phyloP scores from a whole-genome alignment of 2,329 filamentous ascomycete species.

The Endothia cerciana region DNA sequence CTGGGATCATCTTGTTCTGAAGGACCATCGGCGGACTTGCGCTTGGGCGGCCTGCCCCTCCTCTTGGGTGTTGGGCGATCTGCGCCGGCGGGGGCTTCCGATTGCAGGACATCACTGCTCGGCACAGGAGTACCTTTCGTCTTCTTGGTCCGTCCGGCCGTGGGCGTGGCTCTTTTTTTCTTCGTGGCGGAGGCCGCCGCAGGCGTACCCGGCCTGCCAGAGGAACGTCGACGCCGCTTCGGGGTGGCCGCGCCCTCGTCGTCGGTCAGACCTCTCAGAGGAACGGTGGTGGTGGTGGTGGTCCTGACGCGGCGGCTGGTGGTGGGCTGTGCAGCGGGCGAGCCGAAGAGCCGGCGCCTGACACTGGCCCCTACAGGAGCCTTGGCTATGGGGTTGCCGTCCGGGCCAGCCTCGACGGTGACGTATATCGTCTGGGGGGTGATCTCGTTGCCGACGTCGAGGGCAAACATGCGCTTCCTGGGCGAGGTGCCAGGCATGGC shows the following conservation, averaged over 20 bases:
- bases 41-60: constrained; percentile 30
- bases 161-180: constrained; percentile 52
- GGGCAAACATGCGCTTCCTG: constrained; percentile 60
- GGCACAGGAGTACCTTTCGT: constrained; percentile 15
- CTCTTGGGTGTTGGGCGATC: constrained; percentile 36
- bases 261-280: constrained; percentile 50
- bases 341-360: constrained; percentile 46
- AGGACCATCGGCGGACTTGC: constrained; percentile 17
- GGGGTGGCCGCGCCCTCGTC: constrained; percentile 48
- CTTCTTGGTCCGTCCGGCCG: constrained; percentile 39
- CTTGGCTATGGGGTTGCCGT: constrained; percentile 27
- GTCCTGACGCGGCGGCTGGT: constrained; percentile 43
- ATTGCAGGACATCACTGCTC: constrained; percentile 24
- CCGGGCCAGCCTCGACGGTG: constrained; percentile 56
- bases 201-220: constrained; percentile 57
- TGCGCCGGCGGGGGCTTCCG: constrained; percentile 15
- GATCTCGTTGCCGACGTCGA: constrained; percentile 55
- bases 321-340: constrained; percentile 45
- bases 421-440: constrained; percentile 58
- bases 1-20: constrained; percentile 35
- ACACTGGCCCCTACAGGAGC: constrained; percentile 35
- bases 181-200: constrained; percentile 46
- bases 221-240: constrained; percentile 50
- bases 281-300: constrained; percentile 56
- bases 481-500: constrained; percentile 45